These are phyloP conservation scores for Pyrus hybrid DNA, from an alignment of 331 rosid species.

Conservation along the genomic window DNA sequence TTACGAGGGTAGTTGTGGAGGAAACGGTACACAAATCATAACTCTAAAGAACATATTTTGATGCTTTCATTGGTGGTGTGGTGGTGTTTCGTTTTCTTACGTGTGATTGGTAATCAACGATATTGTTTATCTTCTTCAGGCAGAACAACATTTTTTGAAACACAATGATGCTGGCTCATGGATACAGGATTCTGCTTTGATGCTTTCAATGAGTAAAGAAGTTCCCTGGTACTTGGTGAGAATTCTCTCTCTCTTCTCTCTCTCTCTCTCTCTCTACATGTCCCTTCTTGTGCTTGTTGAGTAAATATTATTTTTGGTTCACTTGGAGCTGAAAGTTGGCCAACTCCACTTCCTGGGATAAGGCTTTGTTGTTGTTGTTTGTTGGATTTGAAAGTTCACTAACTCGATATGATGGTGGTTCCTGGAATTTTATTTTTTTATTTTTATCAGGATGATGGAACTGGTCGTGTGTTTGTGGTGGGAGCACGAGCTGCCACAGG, in stretches of 20 bases:
- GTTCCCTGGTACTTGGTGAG: constrained; percentile 98
- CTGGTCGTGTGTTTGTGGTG: constrained; percentile 63
- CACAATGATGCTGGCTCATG: constrained; percentile 97
- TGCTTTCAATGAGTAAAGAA: constrained; percentile 93
- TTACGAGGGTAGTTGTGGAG: constrained; percentile 92
- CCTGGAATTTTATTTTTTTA: no score
- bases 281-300: not conserved
- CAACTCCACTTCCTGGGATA: no score
- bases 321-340: not conserved
- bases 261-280: not conserved
- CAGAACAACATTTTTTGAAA: constrained; percentile 88
- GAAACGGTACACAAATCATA: constrained; percentile 48
- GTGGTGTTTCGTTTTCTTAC: not conserved
- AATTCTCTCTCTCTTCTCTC: not conserved
- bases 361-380: no score
- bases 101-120: not conserved
- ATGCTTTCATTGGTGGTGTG: not conserved
- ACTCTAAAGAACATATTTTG: not conserved
- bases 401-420: not conserved
- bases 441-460: constrained; percentile 78
- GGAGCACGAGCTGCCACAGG: constrained; percentile 93
- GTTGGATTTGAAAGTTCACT: not conserved
- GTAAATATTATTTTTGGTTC: not conserved
- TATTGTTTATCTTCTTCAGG: constrained; percentile 37
- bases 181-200: constrained; percentile 97